phyloP scores from a whole-genome alignment of 192 early-diverging fungal genomes.

The Backusella liffmaniae region DNA sequence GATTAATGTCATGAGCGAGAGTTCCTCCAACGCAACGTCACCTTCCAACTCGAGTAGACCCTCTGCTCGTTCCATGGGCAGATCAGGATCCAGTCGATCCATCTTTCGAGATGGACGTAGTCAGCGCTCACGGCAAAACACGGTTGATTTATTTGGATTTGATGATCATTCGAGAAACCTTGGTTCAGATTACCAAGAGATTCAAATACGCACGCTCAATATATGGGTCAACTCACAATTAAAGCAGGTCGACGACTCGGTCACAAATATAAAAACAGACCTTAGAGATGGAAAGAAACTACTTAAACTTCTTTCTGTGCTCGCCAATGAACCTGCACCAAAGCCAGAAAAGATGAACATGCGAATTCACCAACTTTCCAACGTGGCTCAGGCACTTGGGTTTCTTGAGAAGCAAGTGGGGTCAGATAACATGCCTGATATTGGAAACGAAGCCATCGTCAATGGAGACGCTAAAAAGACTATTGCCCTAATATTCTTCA shows the following conservation, averaged over 20 bases:
- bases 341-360: slow-evolving; percentile 71
- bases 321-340: slow-evolving; percentile 70
- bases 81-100: slow-evolving; percentile 22
- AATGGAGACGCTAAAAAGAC: slow-evolving; percentile 73
- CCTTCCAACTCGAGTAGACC: neutral
- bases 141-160: neutral
- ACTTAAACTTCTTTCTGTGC: slow-evolving; percentile 68
- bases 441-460: slow-evolving; percentile 81
- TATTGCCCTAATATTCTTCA: slow-evolving; percentile 50
- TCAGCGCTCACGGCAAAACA: slow-evolving; percentile 1
- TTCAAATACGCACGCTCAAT: slow-evolving; percentile 50
- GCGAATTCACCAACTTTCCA: slow-evolving; percentile 79
- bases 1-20: slow-evolving; percentile 12
- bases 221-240: slow-evolving; percentile 63
- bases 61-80: slow-evolving; percentile 8
- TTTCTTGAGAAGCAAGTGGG: slow-evolving; percentile 61
- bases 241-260: slow-evolving; percentile 36
- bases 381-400: slow-evolving; percentile 66
- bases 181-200: slow-evolving; percentile 48
- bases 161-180: slow-evolving; percentile 47
- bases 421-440: slow-evolving; percentile 61
- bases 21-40: slow-evolving; percentile 8
- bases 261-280: slow-evolving; percentile 57
- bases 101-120: slow-evolving; percentile 11
- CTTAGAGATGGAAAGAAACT: slow-evolving; percentile 68